Percentiles rank a stretch among this genome's conserved stretches.
These are phyloP conservation scores for Gossypium herbaceum DNA, from an alignment of 345 rosid species.

Conservation along the genomic window DNA sequence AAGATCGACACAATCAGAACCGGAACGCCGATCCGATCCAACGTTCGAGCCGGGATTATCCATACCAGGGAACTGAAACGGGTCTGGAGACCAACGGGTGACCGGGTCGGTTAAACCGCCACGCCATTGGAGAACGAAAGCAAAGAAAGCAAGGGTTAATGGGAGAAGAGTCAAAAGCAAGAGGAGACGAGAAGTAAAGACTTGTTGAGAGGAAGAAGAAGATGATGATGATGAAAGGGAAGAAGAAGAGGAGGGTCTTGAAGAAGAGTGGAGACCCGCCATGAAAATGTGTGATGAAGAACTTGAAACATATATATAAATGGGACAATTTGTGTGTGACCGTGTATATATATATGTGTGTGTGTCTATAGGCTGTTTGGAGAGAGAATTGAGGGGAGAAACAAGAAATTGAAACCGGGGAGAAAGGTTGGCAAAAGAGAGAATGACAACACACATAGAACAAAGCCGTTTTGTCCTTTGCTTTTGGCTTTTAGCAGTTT, in stretches of 20 bases:
- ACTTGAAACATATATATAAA: background rate
- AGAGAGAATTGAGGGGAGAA: background rate
- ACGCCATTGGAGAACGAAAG: constrained; percentile 73
- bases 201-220: constrained; percentile 17
- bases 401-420: background rate
- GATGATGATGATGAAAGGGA: constrained; percentile 20
- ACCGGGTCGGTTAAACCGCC: constrained; percentile 50
- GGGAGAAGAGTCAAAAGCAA: constrained; percentile 52
- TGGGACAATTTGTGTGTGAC: background rate
- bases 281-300: constrained; percentile 33
- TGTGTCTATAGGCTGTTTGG: background rate
- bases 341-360: background rate
- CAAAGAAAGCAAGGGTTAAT: constrained; percentile 51
- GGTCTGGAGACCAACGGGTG: constrained; percentile 45
- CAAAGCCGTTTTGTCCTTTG: constrained; percentile 26
- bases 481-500: background rate
- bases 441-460: background rate
- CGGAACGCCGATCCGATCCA: constrained; percentile 23
- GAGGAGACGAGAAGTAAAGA: constrained; percentile 38
- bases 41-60: constrained; percentile 15
- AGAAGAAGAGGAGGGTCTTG: constrained; percentile 22
- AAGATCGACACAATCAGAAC: constrained; percentile 49
- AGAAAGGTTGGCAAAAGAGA: constrained; percentile 1
- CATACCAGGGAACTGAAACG: constrained; percentile 72
- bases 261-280: constrained; percentile 38